Evolutionary conservation across 495 filamentous ascomycete genomes (phyloP).

Genomic region (Annulohypoxylon maeteangense): DNA sequence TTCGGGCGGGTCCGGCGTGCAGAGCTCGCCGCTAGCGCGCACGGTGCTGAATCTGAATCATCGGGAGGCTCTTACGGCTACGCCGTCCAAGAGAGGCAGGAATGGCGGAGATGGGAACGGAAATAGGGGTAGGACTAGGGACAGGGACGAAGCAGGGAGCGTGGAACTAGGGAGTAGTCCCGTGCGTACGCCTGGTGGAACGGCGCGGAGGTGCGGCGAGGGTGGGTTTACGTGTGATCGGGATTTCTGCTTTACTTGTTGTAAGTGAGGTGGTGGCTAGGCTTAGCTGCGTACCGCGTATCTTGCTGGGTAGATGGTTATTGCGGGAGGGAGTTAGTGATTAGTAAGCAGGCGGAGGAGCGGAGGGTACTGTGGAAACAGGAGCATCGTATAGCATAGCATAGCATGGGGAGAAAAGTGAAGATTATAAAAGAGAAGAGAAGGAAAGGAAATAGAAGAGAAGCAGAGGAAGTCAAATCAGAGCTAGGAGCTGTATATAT

Average conservation of each 20-base stretch:
- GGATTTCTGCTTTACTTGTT: slow-evolving; percentile 63
- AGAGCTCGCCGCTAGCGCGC: slow-evolving; percentile 42
- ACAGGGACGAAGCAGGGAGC: background rate
- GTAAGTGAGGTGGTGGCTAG: slow-evolving; percentile 6
- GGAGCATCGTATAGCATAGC: too few relatives aligned
- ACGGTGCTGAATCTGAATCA: slow-evolving; percentile 13
- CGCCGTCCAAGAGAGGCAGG: slow-evolving; percentile 18
- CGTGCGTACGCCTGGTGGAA: slow-evolving; percentile 54
- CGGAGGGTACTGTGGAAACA: too few relatives aligned
- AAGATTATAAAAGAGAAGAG: background rate
- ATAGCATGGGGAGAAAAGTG: background rate
- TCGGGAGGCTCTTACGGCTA: slow-evolving; percentile 16
- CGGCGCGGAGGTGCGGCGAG: slow-evolving; percentile 58
- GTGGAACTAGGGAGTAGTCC: slow-evolving; percentile 32
- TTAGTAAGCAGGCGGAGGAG: too few relatives aligned
- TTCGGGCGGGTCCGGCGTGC: slow-evolving; percentile 11
- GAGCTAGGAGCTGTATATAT: background rate
- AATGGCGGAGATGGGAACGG: background rate
- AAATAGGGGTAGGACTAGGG: background rate
- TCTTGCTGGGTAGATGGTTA: too few relatives aligned
- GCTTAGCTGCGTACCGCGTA: too few relatives aligned
- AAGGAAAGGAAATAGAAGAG: background rate
- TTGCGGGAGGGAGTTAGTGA: background rate
- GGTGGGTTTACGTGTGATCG: slow-evolving; percentile 58
- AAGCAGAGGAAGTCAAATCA: background rate